Evolutionary conservation across 768 basidiomycete genomes (phyloP).

Genomic region (Termitomyces sp.): DNA sequence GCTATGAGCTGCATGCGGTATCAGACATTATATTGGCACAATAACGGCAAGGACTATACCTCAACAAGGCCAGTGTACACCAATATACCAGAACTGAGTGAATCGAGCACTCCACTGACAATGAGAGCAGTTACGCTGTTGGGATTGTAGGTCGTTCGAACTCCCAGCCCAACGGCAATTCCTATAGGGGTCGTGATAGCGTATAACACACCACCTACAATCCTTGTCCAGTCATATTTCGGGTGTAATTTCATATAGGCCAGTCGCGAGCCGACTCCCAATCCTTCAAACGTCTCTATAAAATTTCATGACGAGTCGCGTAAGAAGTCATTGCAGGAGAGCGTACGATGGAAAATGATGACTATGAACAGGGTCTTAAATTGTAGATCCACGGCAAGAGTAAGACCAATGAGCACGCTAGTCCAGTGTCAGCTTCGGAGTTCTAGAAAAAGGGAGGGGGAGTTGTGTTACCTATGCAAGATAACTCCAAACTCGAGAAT

Average conservation of each 20-base stretch:
- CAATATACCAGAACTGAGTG: conserved; percentile 83
- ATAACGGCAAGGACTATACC: not conserved
- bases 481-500: conserved; percentile 95
- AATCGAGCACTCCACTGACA: conserved; percentile 85
- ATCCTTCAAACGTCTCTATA: conserved; percentile 88
- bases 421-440: not conserved
- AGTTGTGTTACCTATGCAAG: conserved; percentile 59
- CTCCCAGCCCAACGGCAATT: conserved; percentile 79
- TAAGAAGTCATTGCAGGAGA: not conserved
- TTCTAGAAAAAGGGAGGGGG: not conserved
- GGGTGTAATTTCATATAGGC: conserved; percentile 66
- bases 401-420: conserved; percentile 84
- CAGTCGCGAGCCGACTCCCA: conserved; percentile 90
- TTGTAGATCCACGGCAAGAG: conserved; percentile 76
- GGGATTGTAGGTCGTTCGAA: conserved; percentile 79
- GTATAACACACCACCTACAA: conserved; percentile 60
- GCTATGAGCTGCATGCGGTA: conserved; percentile 61
- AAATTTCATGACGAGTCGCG: not conserved
- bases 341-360: conserved; percentile 87
- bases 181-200: conserved; percentile 84
- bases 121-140: conserved; percentile 70
- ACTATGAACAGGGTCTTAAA: conserved; percentile 91
- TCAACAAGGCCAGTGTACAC: conserved; percentile 60
- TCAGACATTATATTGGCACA: conserved; percentile 1
- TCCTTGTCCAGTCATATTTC: conserved; percentile 54